phyloP scores from a whole-genome alignment of 805 yeast species.

The Tetrapisispora nanseiensis region DNA sequence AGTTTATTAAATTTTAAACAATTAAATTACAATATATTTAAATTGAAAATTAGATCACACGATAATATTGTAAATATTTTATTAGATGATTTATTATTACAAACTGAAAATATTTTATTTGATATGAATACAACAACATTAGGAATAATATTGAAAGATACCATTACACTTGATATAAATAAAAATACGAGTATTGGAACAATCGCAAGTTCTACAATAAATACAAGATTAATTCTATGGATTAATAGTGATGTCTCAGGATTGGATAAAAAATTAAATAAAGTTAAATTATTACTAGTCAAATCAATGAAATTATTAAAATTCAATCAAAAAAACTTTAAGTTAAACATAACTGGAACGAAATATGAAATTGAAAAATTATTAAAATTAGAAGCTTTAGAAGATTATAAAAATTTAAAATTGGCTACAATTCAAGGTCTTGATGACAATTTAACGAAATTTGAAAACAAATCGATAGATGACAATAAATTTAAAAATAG shows the following conservation, averaged over 20 bases:
- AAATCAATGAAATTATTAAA: neutral
- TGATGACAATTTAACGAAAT: neutral
- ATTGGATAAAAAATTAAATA: neutral
- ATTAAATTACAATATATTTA: neutral
- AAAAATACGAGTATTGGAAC: too few relatives aligned
- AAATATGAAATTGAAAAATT: neutral
- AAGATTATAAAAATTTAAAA: constrained; percentile 1
- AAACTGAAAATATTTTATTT: constrained; percentile 13
- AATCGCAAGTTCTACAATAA: too few relatives aligned
- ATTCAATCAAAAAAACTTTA: neutral
- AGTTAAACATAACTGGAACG: neutral
- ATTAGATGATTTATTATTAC: constrained; percentile 11
- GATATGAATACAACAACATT: constrained; percentile 11
- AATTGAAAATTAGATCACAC: constrained; percentile 7
- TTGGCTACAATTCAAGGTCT: neutral
- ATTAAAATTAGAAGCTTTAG: neutral
- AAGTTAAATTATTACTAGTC: neutral
- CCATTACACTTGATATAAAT: neutral
- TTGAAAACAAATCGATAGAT: neutral
- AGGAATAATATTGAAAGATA: constrained; percentile 12
- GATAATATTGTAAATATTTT: constrained; percentile 8
- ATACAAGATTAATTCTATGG: constrained; percentile 3
- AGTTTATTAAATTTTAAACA: constrained; percentile 1
- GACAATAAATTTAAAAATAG: neutral
- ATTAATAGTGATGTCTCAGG: neutral